Base-by-base conservation (phyloP, 306 rosid genomes). In the Prunus armeniaca region DNA sequence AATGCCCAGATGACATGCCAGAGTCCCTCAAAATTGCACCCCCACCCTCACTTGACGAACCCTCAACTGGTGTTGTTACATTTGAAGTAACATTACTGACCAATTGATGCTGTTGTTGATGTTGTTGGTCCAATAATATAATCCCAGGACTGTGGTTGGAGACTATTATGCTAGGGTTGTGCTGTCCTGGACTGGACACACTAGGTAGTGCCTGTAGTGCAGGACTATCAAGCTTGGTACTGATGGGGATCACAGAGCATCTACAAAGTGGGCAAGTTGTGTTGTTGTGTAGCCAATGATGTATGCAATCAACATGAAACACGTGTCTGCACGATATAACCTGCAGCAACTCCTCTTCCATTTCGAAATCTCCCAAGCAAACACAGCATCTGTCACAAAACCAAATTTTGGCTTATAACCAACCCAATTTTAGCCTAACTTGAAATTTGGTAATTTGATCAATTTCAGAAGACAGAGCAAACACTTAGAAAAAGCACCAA, bases 251-350 rank as follows among this genome's bases (percentile, higher is more conserved):
- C 79, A 91, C 86, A 24, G 85, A 82, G 80, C 88, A 89, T 82
- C 98, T 85, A 58, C 98, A 93, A 38, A 93, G 93, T 32, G 98
- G 98, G 56, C 98, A 93, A 25, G 95, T 91, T 62, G 90, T 82
- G 84, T 93, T 88, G 71, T 88, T 83, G 76, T 84, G 88, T 41
- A 93, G 83, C 98, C 98, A 93, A 47, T 81, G 88, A 68, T 83
- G 81, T 69, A 93, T 93, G 84, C 98, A 93, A 7, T 85, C 92
- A 22, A 75, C 67, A 72, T 93, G 98, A 81, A 93, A 93, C 75
- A 93, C 87, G 73, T 93, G 98, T 73, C 84, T 89, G 89, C 98
- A 93, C 43, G 78, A 73, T 32, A 87, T 89, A 22, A 93, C 89
- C 79, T 91, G 93, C 27, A 89, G 71, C 67, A 93, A 64, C 79